Percentiles rank a stretch among this genome's conserved stretches.
These are phyloP conservation scores for Neoascochyta sp. DNA, from an alignment of 2,329 filamentous ascomycete species.

Conservation along the genomic window DNA sequence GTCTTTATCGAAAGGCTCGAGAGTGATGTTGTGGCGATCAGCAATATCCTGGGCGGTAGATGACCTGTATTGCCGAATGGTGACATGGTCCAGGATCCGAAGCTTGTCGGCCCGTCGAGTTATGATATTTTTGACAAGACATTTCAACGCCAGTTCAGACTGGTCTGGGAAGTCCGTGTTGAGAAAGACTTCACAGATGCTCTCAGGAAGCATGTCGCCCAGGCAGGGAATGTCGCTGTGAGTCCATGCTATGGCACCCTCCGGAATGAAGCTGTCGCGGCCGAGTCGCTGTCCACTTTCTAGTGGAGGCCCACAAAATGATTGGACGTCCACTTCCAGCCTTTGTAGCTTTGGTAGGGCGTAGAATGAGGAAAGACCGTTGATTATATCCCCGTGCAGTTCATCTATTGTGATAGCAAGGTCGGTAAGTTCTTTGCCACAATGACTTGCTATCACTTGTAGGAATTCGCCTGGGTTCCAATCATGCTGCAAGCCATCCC, in stretches of 20 bases:
- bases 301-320: constrained; percentile 34
- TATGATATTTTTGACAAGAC: constrained; percentile 31
- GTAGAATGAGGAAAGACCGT: constrained; percentile 31
- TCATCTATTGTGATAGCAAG: constrained; percentile 35
- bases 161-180: constrained; percentile 29
- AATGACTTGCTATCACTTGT: constrained; percentile 22
- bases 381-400: constrained; percentile 28
- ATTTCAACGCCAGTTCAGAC: constrained; percentile 16
- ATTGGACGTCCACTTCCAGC: constrained; percentile 29
- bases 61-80: constrained; percentile 26
- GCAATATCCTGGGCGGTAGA: constrained; percentile 16
- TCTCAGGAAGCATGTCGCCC: constrained; percentile 31
- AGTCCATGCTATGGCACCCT: constrained; percentile 21
- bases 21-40: constrained; percentile 10
- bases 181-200: constrained; percentile 27
- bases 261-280: constrained; percentile 12
- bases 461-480: constrained; percentile 35
- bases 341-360: constrained; percentile 19
- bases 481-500: constrained; percentile 28
- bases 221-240: constrained; percentile 34
- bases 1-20: constrained; percentile 23
- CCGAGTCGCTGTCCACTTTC: constrained; percentile 33
- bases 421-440: constrained; percentile 21
- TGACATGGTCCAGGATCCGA: constrained; percentile 11
- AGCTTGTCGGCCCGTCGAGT: constrained; percentile 19